A percentile compares a stretch with the other conserved stretches of the same genome.
Conservation (phyloP, 495 filamentous ascomycete species). For the Penicillium lividum region DNA sequence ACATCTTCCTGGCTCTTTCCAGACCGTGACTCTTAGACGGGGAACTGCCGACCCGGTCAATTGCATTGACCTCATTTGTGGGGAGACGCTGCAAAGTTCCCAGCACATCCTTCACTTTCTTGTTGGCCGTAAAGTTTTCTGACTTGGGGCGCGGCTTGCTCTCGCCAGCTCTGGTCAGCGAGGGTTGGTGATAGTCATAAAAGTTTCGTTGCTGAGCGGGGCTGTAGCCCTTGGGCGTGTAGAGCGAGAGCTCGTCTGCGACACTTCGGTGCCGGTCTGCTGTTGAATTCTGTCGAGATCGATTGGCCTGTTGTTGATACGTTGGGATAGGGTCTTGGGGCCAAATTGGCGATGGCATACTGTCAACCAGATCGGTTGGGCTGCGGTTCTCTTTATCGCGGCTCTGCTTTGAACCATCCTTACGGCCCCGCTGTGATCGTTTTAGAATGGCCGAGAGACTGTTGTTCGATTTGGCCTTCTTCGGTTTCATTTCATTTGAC, state of each 20-base stretch:
- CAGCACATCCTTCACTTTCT: slow-evolving; percentile 40
- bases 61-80: slow-evolving; percentile 22
- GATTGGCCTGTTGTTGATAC: slow-evolving; percentile 36
- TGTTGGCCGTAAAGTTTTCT: slow-evolving; percentile 42
- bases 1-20: slow-evolving; percentile 23
- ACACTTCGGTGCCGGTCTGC: slow-evolving; percentile 45
- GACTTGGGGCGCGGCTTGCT: slow-evolving; percentile 55
- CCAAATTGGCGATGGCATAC: slow-evolving; percentile 72
- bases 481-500: slow-evolving; percentile 54
- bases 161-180: slow-evolving; percentile 44
- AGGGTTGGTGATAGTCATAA: slow-evolving; percentile 57
- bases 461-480: slow-evolving; percentile 83
- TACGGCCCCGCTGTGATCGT: slow-evolving; percentile 45
- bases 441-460: slow-evolving; percentile 64
- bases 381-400: slow-evolving; percentile 75
- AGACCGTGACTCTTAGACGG: slow-evolving; percentile 23
- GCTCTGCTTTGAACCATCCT: slow-evolving; percentile 49
- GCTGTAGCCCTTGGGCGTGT: slow-evolving; percentile 61
- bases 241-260: slow-evolving; percentile 62
- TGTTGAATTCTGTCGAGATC: slow-evolving; percentile 22
- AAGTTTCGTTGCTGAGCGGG: slow-evolving; percentile 68
- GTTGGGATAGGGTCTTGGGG: slow-evolving; percentile 65
- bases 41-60: slow-evolving; percentile 15
- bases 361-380: slow-evolving; percentile 47
- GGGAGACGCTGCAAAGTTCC: slow-evolving; percentile 28